A percentile compares a stretch with the other conserved stretches of the same genome.
These are phyloP conservation scores for Lactarius sp. DNA, from an alignment of 768 basidiomycete genomes.

Conservation along the genomic window DNA sequence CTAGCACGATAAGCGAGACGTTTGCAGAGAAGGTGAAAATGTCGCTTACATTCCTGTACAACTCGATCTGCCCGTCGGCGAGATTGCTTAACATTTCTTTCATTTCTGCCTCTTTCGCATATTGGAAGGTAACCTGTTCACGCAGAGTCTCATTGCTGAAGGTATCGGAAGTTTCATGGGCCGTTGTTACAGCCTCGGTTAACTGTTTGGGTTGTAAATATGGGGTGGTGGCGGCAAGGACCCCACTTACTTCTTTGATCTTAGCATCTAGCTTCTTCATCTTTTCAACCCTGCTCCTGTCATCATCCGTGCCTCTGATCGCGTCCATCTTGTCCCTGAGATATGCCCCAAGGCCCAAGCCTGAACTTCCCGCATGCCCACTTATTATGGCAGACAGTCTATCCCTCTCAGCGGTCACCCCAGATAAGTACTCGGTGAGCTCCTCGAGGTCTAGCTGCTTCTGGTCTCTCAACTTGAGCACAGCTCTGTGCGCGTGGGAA, in stretches of 20 bases:
- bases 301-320: constrained; percentile 88
- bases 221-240: background rate
- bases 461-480: constrained; percentile 93
- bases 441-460: constrained; percentile 99
- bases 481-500: constrained; percentile 88
- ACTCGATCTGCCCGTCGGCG: constrained; percentile 93
- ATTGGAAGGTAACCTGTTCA: constrained; percentile 88
- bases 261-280: constrained; percentile 89
- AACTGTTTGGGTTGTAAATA: constrained; percentile 47
- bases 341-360: constrained; percentile 83
- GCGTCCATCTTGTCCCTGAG: constrained; percentile 90
- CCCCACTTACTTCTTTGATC: constrained; percentile 80
- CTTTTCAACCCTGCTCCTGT: constrained; percentile 86
- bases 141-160: constrained; percentile 93
- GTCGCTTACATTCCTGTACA: constrained; percentile 72
- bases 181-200: constrained; percentile 92
- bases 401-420: constrained; percentile 91
- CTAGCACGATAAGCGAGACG: constrained; percentile 35
- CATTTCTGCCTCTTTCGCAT: constrained; percentile 92
- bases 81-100: constrained; percentile 88
- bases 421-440: constrained; percentile 88
- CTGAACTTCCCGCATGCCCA: constrained; percentile 82
- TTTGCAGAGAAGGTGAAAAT: background rate
- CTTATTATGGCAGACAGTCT: constrained; percentile 83
- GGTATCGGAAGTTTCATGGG: constrained; percentile 92